Conservation (phyloP, 2,329 filamentous ascomycete species). For the Beauveria pseudobassiana region DNA sequence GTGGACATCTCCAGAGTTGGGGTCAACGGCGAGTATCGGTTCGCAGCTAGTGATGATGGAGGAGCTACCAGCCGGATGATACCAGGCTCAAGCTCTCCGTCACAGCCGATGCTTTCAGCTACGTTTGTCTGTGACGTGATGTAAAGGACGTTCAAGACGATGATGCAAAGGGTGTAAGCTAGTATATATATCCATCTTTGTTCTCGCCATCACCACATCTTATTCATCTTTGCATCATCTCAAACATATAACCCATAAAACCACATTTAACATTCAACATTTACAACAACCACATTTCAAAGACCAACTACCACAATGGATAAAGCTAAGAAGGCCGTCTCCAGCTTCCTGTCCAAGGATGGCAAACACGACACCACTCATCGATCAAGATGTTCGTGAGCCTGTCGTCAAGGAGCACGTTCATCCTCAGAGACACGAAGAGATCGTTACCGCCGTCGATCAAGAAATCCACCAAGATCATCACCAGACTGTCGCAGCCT, state of each 20-base stretch:
- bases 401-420: slow-evolving; percentile 55
- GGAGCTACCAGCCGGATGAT: background rate
- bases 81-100: background rate
- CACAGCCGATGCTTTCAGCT: background rate
- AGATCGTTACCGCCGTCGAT: slow-evolving; percentile 55
- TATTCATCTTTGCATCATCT: background rate
- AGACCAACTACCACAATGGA: slow-evolving; percentile 42
- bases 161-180: background rate
- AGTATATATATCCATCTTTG: slow-evolving; percentile 6
- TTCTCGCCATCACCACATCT: background rate
- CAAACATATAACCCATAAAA: background rate
- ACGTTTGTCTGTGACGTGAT: slow-evolving; percentile 1
- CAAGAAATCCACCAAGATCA: slow-evolving; percentile 66
- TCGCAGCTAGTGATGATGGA: background rate
- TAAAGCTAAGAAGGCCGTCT: slow-evolving; percentile 55
- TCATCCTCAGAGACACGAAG: slow-evolving; percentile 52
- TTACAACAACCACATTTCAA: background rate
- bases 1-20: background rate
- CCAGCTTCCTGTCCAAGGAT: slow-evolving; percentile 51
- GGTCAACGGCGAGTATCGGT: background rate
- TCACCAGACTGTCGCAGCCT: slow-evolving; percentile 62
- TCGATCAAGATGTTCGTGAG: slow-evolving; percentile 57
- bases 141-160: background rate
- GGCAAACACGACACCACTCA: slow-evolving; percentile 64
- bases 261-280: background rate